Evolutionary conservation across 177 flowering plant genomes (phyloP), one percentile per base, ranked within the genome.

Genomic region (Vitis hybrid): DNA sequence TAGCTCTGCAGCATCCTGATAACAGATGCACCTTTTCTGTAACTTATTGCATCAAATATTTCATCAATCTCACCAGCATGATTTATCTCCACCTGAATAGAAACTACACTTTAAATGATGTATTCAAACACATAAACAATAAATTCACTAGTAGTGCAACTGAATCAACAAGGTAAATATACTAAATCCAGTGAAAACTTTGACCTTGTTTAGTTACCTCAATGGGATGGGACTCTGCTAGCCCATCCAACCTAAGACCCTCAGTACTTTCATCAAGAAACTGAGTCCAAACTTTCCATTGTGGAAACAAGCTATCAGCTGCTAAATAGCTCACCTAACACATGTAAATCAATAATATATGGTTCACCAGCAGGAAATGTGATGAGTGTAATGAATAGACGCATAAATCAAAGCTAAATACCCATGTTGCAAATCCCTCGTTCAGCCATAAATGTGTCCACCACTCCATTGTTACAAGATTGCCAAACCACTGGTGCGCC

Each of bases 391-490:
- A 56, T 40, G 6, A 45, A 26, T 34, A 10, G 56, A 40, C 17
- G 52, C 66, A 63, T 72, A 64, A 71, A 61, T 15, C 34, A 21
- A 70, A 51, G 65, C 48, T n/a, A 67, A 21, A 54, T 88, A 96
- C 99, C 99, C 99, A 96, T 70, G 99, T 93, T 64, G 99, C 99
- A 76, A 96, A 96, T 60, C 99, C 99, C 81, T 96, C 99, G 82
- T 96, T 96, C 66, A 96, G 85, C 99, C 99, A 96, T 67, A 96
- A 82, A 76, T 96, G 92, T 2, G 97, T 93, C 99, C 99, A 96
- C 99, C 99, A 96, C 66, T 96, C 99, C 99, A 96, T 96, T 3
- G 99, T 96, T 30, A 96, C 99, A 77, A 96, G 99, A 84, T 96
- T 96, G 32, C 98, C 99, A 84, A 95, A 95, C 99, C 99, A 95